Percentiles rank a stretch among this genome's conserved stretches.
Conservation (phyloP, 306 rosid genomes). For the Albizia julibrissin region DNA sequence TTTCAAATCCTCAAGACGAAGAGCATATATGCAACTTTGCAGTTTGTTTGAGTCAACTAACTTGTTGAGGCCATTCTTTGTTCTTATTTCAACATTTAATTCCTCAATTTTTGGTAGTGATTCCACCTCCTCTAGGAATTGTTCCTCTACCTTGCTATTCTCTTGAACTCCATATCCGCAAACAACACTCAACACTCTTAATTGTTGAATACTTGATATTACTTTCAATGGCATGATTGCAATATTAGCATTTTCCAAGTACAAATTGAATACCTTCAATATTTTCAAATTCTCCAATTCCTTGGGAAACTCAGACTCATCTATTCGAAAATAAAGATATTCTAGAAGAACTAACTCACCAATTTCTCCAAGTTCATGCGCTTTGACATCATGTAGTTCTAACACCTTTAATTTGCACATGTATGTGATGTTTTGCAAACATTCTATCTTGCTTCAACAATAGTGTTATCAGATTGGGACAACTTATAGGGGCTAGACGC, state of each 20-base stretch:
- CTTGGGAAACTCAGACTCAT: background rate
- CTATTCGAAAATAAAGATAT: background rate
- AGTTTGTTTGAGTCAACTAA: background rate
- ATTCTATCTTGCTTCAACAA: background rate
- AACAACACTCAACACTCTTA: too few relatives aligned
- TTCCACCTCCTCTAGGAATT: too few relatives aligned
- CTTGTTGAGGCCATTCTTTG: background rate
- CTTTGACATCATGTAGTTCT: background rate
- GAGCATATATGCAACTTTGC: background rate
- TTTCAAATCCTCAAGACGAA: background rate
- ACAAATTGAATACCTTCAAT: background rate
- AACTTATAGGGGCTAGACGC: background rate
- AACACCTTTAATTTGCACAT: too few relatives aligned
- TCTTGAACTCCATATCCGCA: too few relatives aligned
- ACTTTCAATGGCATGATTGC: background rate
- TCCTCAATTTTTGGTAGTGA: background rate
- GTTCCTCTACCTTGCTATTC: too few relatives aligned
- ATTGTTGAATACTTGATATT: too few relatives aligned
- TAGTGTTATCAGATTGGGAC: background rate
- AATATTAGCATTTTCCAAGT: rapidly evolving
- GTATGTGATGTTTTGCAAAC: background rate
- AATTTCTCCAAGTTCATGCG: background rate
- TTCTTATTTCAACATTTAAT: background rate
- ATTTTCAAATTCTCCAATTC: background rate
- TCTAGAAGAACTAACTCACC: background rate